Evolutionary conservation across 768 basidiomycete species (phyloP), one percentile per base, ranked within the genome.

Genomic region (Tephrocybe sp.): DNA sequence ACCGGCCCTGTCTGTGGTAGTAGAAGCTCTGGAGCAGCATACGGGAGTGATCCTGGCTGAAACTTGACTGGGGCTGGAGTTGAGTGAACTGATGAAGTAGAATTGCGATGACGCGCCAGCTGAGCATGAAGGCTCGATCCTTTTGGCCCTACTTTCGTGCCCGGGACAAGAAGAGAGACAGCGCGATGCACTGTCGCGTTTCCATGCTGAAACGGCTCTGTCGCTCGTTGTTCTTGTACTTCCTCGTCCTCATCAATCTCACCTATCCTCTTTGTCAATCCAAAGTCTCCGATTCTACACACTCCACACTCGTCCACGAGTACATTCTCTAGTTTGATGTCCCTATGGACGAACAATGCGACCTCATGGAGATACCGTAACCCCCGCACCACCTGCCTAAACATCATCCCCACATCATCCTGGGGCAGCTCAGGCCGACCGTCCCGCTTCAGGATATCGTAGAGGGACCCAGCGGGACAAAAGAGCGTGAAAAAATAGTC

Each of bases 281-380:
- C 91, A 70, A 95, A 94, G 70, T 95, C 93, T 38, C 76, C 74
- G 26, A 96, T 86, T 63, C 84, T 83, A 73, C 92, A 93, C n/a
- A 85, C 78, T 49, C 90, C 88, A 74, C 81, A 84, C 65, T 91
- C 88, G 66, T 95, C 92, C 47, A 95, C 85, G 37, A 98, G 81
- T 43, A 98, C 84, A 72, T 99, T 99, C 71, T 98, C 97, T 53
- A 97, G 81, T 73, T 99, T 99, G 67, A 99, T 74, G 71, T 99
- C 97, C 60, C 93, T 82, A 72, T 99, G 96, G 48, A 95, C 88
- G 59, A 88, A 81, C 7, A 78, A 70, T 23, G 84, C 86, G 36
- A 81, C 79, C 52, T 86, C 81, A 66, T 96, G 93, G 63, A 96
- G 68, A 70, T 94, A 94, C 46, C 83, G 79, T 63, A 94, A 68